These are phyloP conservation scores for Ganoderma sinense DNA, from an alignment of 1,284 basidiomycete species.

Conservation along the genomic window DNA sequence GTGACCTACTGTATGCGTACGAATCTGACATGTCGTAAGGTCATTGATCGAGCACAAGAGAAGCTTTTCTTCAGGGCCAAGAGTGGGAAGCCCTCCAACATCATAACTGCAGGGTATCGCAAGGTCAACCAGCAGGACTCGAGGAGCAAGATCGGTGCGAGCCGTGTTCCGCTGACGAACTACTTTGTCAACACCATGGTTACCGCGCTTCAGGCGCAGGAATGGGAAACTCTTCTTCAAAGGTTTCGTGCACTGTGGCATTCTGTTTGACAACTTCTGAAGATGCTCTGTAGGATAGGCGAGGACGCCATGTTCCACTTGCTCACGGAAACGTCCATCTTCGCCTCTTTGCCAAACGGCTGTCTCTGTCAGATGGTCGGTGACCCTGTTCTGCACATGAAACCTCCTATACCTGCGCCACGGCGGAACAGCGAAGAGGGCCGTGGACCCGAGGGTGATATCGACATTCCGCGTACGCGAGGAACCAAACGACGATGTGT, in stretches of 20 bases:
- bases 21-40: conserved; percentile 42
- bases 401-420: conserved; percentile 35
- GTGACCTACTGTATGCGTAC: not conserved
- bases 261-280: conserved; percentile 9
- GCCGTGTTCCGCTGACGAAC: conserved; percentile 57
- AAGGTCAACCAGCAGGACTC: conserved; percentile 48
- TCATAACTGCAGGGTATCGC: conserved; percentile 73
- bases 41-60: conserved; percentile 66
- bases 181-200: conserved; percentile 79
- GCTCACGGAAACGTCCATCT: conserved; percentile 75
- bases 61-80: conserved; percentile 53
- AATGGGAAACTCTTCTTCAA: conserved; percentile 73
- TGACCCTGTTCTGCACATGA: conserved; percentile 61
- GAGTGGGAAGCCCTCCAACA: conserved; percentile 51
- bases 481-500: conserved; percentile 26
- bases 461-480: not conserved
- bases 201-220: conserved; percentile 65
- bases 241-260: conserved; percentile 48
- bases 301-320: conserved; percentile 77
- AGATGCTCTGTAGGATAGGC: conserved; percentile 62
- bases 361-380: conserved; percentile 86
- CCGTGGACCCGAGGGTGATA: not conserved
- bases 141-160: conserved; percentile 36
- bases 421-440: not conserved
- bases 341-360: conserved; percentile 77